These are phyloP conservation scores for Coemansia sp. DNA, from an alignment of 192 early-diverging fungal species.

Conservation along the genomic window DNA sequence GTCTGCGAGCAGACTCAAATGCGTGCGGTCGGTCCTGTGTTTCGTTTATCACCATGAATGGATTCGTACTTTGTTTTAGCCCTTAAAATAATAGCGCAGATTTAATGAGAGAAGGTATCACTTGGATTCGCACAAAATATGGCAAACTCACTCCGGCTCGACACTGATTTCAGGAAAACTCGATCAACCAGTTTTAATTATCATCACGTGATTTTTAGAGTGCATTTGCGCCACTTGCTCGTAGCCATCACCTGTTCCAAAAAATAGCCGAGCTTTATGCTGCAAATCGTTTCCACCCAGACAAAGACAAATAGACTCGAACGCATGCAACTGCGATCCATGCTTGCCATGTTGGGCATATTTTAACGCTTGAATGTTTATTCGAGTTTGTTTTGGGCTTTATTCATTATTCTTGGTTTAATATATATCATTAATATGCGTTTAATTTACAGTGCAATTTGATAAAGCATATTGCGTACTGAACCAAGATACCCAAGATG, in stretches of 20 bases:
- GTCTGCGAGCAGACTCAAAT: neutral
- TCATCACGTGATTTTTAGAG: conserved; percentile 4
- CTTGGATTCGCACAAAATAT: neutral
- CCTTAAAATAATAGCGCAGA: conserved; percentile 19
- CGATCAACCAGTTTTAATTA: conserved; percentile 2
- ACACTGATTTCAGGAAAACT: neutral
- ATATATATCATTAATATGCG: too few relatives aligned
- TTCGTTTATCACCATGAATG: conserved; percentile 11
- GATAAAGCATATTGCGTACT: too few relatives aligned
- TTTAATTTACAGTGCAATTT: too few relatives aligned
- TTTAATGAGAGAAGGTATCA: conserved; percentile 30
- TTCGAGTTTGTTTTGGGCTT: too few relatives aligned
- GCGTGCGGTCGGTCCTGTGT: neutral
- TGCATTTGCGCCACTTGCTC: neutral
- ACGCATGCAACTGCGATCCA: neutral
- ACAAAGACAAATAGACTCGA: neutral
- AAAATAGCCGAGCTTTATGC: neutral
- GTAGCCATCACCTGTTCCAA: too few relatives aligned
- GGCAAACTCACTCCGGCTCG: conserved; percentile 1
- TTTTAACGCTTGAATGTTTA: neutral
- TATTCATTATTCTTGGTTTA: too few relatives aligned
- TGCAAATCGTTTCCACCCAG: neutral
- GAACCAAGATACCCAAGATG: too few relatives aligned
- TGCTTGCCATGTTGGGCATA: neutral
- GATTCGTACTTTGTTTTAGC: conserved; percentile 42